Evolutionary conservation across 768 basidiomycete species (phyloP).

Genomic region (Guyanaporus albipodus): DNA sequence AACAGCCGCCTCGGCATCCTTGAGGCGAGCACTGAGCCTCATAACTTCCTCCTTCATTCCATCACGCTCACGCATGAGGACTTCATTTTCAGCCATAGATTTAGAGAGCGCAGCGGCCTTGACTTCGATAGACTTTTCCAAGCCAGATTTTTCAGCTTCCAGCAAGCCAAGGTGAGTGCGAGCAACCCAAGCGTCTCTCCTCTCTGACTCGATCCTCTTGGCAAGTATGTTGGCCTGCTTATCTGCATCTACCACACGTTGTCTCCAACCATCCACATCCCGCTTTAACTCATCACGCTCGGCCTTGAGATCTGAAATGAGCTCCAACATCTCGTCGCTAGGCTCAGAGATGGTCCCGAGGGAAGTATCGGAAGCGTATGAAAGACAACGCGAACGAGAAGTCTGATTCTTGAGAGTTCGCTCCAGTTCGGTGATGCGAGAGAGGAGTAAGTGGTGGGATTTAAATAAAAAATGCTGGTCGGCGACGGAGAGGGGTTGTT

Average conservation of each 20-base stretch:
- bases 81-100: constrained; percentile 24
- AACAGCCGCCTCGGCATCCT: constrained; percentile 24
- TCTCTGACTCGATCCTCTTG: constrained; percentile 70
- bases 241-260: constrained; percentile 72
- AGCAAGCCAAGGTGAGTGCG: constrained; percentile 63
- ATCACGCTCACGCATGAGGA: constrained; percentile 27
- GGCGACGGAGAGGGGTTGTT: constrained; percentile 59
- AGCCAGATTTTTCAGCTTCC: constrained; percentile 60
- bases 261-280: constrained; percentile 86
- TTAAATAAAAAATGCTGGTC: constrained; percentile 86
- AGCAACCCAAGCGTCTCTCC: constrained; percentile 81
- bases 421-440: constrained; percentile 80
- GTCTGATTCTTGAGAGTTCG: constrained; percentile 49
- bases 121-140: constrained; percentile 47
- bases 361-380: constrained; percentile 45
- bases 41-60: constrained; percentile 27
- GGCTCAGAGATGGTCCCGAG: constrained; percentile 44
- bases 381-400: constrained; percentile 47
- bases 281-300: constrained; percentile 87
- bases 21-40: constrained; percentile 30
- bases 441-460: constrained; percentile 77
- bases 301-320: constrained; percentile 74
- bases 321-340: constrained; percentile 72
- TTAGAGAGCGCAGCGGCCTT: constrained; percentile 29
- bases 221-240: constrained; percentile 61